Percentiles rank a stretch among this genome's conserved stretches.
phyloP scores from a whole-genome alignment of 2,329 filamentous ascomycete species.

The Fusarium annulatum region DNA sequence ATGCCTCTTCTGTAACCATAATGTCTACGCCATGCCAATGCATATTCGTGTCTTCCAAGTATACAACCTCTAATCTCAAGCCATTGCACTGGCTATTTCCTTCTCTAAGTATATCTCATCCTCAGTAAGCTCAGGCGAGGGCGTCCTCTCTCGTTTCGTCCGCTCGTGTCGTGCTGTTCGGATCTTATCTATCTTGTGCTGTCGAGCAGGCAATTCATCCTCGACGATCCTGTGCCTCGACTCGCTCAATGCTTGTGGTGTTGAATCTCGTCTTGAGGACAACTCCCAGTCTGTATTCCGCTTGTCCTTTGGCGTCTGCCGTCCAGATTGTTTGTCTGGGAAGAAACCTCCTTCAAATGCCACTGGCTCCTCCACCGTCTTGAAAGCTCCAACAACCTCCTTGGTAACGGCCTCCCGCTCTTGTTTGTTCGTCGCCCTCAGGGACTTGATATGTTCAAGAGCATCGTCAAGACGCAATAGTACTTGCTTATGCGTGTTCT shows the following conservation, averaged over 20 bases:
- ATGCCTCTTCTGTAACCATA: slow-evolving; percentile 1
- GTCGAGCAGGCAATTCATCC: not conserved
- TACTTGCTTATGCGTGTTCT: slow-evolving; percentile 40
- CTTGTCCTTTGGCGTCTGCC: slow-evolving; percentile 15
- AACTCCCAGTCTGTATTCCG: slow-evolving; percentile 19
- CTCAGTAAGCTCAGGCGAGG: slow-evolving; percentile 17
- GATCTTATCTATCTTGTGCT: not conserved
- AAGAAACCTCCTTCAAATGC: slow-evolving; percentile 26
- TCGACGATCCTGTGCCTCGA: slow-evolving; percentile 16
- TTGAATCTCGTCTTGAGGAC: slow-evolving; percentile 7
- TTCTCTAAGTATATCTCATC: slow-evolving; percentile 32
- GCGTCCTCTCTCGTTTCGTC: slow-evolving; percentile 8
- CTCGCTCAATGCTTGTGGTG: not conserved
- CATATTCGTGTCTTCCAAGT: slow-evolving; percentile 4
- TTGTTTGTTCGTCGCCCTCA: slow-evolving; percentile 30
- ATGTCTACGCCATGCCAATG: slow-evolving; percentile 19
- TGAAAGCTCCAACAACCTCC: slow-evolving; percentile 37
- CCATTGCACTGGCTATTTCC: slow-evolving; percentile 37
- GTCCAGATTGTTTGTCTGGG: slow-evolving; percentile 10
- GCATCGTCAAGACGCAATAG: slow-evolving; percentile 37
- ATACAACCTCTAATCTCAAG: slow-evolving; percentile 14
- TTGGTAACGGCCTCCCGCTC: slow-evolving; percentile 33
- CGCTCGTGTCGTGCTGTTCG: slow-evolving; percentile 11
- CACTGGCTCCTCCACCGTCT: slow-evolving; percentile 21
- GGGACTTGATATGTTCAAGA: slow-evolving; percentile 39